Base-by-base conservation (phyloP, 305 asterid genomes). In the Ilex paraguariensis region DNA sequence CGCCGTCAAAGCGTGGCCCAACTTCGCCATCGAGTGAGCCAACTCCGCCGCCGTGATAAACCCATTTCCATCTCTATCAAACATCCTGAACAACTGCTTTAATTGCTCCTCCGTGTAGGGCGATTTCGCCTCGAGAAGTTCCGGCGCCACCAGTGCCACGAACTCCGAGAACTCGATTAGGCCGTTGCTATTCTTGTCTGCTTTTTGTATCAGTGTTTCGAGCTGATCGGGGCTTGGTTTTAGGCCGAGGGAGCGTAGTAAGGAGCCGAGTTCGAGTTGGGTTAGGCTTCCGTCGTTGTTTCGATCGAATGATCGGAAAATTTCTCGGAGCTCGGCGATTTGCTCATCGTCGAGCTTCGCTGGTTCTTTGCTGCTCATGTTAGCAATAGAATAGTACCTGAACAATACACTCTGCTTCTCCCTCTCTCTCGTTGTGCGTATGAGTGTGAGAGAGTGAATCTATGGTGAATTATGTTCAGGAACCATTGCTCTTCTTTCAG, bases 21-120 rank as follows among this genome's bases (percentile, higher is more conserved):
- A 94, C 76, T 79, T 83, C 0, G 98, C 98, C 98, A 91, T 91
- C 13, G 98, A 91, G 76, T 88, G 98, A 17, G 95, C 98, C 79
- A 91, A 81, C 77, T 91, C 96, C 0, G 95, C 96, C 32, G 95
- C 95, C 9, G 98, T 91, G 32, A 91, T 88, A 61, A 66, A 88
- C 0, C 96, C 98, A 57, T 89, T 84, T 12, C 95, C 97, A 15
- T 92, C 97, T n/a, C 97, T 77, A 61, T 92, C 97, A 36, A 92
- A 92, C 88, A 92, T 78, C 76, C 73, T 71, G 56, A 92, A 92
- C 42, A 92, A 70, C 60, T 87, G 91, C 81, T 69, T 82, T 79
- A 92, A 46, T 72, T 92, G 97, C 14, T 92, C 96, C 73, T 89
- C 98, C 21, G 89, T 79, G 85, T 92, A 92, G 3, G 96, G 97